Base-by-base conservation (phyloP, 2,329 filamentous ascomycete species). In the Aspergillus pseudonomiae region DNA sequence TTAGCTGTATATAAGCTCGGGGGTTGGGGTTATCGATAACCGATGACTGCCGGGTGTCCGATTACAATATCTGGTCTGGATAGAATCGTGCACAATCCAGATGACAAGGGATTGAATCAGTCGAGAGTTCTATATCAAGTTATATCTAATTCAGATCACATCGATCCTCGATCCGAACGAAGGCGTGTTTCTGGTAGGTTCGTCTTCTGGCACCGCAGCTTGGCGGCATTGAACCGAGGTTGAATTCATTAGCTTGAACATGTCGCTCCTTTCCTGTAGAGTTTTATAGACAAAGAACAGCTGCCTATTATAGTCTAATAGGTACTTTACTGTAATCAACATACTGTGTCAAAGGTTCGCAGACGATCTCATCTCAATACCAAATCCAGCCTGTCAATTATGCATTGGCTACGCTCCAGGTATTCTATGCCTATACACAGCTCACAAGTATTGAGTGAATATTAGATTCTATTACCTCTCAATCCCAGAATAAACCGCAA, bases 1-100 rank as follows among this genome's bases (percentile, higher is more conserved):
- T 53, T 53, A 28, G n/a, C n/a, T 30, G 7, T 50, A 30, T 26
- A 65, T 48, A 50, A 30, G 28, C 34, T 46, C 21, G n/a, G 48
- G 52, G 45, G 39, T 28, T 50, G 26, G 12, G 45, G 12, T 65
- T 66, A 66, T 66, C 65, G 65, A 65, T 66, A 65, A 63, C 64
- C 64, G 64, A 66, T 43, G 62, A 57, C 60, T 32, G 30, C 52
- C 24, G 34, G 16, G 3, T 26, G 45, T 26, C 21, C n/a, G 48
- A 60, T 53, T 30, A 43, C 30, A 50, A 55, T 53, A 41, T 59
- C 57, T 55, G 12, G 36, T 16, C 5, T 53, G 24, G 5, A 10
- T 14, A n/a, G 45, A 48, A 24, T 16, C 24, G 21, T 12, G 11
- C 21, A 24, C 10, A 5, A 19, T 41, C 36, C 19, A 6, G 16